A percentile compares a stretch with the other conserved stretches of the same genome.
Conservation (phyloP, 2,329 filamentous ascomycete genomes). For the Colletotrichum gloeosporioides region DNA sequence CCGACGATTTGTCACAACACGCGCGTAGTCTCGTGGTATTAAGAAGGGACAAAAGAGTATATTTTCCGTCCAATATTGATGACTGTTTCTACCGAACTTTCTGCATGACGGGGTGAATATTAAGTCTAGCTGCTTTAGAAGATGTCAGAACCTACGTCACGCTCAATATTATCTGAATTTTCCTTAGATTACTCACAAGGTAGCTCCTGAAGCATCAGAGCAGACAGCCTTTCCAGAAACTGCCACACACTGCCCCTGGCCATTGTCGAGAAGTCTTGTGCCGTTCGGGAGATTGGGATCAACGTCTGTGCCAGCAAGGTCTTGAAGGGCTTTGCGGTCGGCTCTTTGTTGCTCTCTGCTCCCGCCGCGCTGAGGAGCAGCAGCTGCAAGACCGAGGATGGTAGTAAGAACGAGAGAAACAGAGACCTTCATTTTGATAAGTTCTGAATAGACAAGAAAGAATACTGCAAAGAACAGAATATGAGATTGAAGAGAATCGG, state of each 20-base stretch:
- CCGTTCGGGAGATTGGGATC: constrained; percentile 9
- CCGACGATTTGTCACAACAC: not conserved
- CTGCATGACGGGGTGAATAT: not conserved
- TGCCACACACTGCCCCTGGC: constrained; percentile 3
- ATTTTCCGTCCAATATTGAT: not conserved
- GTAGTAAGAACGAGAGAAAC: not conserved
- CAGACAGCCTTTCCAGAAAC: constrained; percentile 9
- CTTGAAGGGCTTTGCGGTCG: not conserved
- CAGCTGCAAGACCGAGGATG: not conserved
- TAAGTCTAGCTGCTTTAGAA: not conserved
- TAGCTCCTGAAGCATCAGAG: not conserved
- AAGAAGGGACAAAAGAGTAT: not conserved
- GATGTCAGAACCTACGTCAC: not conserved
- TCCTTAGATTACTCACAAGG: not conserved
- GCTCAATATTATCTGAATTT: not conserved
- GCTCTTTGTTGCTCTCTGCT: not conserved
- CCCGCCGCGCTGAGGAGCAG: not conserved
- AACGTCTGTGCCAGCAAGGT: constrained; percentile 5
- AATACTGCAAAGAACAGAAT: not conserved
- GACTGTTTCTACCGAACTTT: not conserved
- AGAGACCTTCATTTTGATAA: not conserved
- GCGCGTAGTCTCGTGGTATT: not conserved
- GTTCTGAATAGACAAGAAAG: not conserved
- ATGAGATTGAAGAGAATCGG: not conserved
- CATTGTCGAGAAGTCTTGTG: not conserved